These are phyloP conservation scores for Mrakia blollopis DNA, from an alignment of 768 basidiomycete genomes.

Conservation along the genomic window DNA sequence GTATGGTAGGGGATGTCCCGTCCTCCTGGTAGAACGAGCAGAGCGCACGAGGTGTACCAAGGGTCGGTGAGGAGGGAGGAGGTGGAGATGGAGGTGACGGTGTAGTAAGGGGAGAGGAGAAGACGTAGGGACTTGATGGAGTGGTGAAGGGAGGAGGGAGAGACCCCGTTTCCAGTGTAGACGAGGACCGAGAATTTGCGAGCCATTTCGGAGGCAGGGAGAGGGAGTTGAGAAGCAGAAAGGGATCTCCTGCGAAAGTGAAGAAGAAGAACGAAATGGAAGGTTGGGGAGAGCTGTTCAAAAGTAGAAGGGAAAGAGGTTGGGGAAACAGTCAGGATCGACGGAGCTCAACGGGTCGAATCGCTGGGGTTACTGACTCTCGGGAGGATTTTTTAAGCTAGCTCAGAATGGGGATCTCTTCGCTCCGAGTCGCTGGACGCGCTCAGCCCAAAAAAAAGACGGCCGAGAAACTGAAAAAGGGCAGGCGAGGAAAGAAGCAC, in stretches of 20 bases:
- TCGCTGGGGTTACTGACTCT: too few species aligned
- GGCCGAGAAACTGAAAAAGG: too few species aligned
- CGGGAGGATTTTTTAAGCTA: too few species aligned
- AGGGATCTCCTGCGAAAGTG: neutral
- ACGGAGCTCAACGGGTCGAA: too few species aligned
- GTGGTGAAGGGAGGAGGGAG: constrained; percentile 50
- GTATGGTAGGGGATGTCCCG: constrained; percentile 49
- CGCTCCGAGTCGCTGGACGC: neutral
- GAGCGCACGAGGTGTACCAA: constrained; percentile 68
- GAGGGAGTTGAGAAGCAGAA: neutral
- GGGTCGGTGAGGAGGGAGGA: constrained; percentile 61
- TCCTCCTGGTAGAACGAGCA: constrained; percentile 72
- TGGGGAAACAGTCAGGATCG: too few species aligned
- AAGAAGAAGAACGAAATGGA: neutral
- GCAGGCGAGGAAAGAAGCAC: too few species aligned
- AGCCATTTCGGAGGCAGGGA: neutral
- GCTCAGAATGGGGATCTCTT: neutral
- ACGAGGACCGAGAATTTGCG: constrained; percentile 54
- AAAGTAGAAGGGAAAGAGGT: neutral
- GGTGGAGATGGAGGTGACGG: constrained; percentile 64
- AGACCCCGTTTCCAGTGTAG: constrained; percentile 60
- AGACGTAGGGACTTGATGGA: constrained; percentile 52
- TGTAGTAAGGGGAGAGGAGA: constrained; percentile 67
- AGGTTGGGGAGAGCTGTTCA: neutral
- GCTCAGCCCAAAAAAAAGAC: too few species aligned